These are phyloP conservation scores for Ustilago vetiveriae DNA, from an alignment of 1,284 basidiomycete species.

Conservation along the genomic window DNA sequence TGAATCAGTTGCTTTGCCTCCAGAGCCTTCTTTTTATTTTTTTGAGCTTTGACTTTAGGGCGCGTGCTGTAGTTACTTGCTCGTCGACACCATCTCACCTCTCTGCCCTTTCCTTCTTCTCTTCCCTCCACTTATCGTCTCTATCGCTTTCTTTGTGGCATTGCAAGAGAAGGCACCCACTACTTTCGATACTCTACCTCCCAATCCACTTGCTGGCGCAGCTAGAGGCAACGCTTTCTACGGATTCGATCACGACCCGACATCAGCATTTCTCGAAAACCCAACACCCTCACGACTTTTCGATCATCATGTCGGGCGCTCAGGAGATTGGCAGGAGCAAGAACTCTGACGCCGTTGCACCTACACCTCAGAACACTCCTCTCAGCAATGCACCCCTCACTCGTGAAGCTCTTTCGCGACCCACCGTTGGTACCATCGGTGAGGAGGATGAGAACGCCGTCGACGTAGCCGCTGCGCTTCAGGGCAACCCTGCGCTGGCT, in stretches of 20 bases:
- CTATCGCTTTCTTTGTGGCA: slow-evolving; percentile 1
- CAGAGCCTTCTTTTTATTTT: too few relatives aligned
- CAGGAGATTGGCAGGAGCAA: slow-evolving; percentile 55
- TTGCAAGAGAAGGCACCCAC: slow-evolving; percentile 6
- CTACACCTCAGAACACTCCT: slow-evolving; percentile 84
- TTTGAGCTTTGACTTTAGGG: neutral
- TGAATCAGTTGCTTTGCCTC: too few relatives aligned
- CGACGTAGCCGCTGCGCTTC: slow-evolving; percentile 51
- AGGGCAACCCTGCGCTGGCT: slow-evolving; percentile 66
- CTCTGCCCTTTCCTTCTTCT: neutral
- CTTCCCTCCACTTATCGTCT: slow-evolving; percentile 4
- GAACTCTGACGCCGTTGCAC: slow-evolving; percentile 70
- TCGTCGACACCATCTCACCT: slow-evolving; percentile 1
- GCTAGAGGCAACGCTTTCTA: slow-evolving; percentile 1
- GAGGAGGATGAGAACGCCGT: slow-evolving; percentile 62
- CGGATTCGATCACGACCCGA: slow-evolving; percentile 1
- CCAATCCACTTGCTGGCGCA: too few relatives aligned
- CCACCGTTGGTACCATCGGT: slow-evolving; percentile 68
- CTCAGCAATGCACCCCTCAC: slow-evolving; percentile 77
- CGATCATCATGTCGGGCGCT: slow-evolving; percentile 41
- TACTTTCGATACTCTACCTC: too few relatives aligned
- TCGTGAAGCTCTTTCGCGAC: slow-evolving; percentile 74
- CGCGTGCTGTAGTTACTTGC: neutral
- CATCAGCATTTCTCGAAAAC: neutral
- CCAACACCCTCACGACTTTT: neutral